Evolutionary conservation across 2,329 filamentous ascomycete species (phyloP).

Genomic region (Thielaviopsis musarum): DNA sequence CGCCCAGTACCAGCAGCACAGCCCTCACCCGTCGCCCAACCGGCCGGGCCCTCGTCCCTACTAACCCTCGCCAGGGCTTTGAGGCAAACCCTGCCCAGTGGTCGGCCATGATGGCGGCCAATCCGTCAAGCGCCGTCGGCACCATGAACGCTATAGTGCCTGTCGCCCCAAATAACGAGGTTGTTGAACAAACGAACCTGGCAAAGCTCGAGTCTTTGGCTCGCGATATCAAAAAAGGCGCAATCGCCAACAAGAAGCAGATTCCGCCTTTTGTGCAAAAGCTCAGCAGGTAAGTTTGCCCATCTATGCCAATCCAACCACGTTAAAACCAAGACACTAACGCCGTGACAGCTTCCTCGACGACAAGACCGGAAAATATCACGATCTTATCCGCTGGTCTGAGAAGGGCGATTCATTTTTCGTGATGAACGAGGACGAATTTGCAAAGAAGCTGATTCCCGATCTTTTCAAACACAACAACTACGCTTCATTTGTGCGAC

Average conservation of each 20-base stretch:
- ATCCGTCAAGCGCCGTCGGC: constrained; percentile 6
- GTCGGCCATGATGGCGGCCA: constrained; percentile 9
- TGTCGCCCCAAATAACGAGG: constrained; percentile 7
- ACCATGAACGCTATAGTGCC: constrained; percentile 5
- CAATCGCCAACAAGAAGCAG: constrained; percentile 78
- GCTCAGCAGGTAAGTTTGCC: constrained; percentile 64
- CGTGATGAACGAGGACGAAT: constrained; percentile 92
- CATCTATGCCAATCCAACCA: constrained; percentile 3
- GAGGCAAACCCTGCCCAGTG: constrained; percentile 20
- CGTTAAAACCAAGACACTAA: constrained; percentile 14
- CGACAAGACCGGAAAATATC: constrained; percentile 58
- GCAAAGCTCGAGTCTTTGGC: constrained; percentile 68
- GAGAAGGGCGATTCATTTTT: constrained; percentile 94
- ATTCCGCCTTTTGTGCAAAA: constrained; percentile 98
- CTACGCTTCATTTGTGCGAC: constrained; percentile 88
- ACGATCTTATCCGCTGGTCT: constrained; percentile 91
- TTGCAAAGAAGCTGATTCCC: constrained; percentile 89
- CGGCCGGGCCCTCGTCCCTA: constrained; percentile 33
- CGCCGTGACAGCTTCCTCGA: constrained; percentile 65
- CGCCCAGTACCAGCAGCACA: constrained; percentile 25
- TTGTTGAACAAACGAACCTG: constrained; percentile 48
- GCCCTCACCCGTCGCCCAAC: constrained; percentile 35
- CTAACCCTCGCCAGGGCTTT: constrained; percentile 23
- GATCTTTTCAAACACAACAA: constrained; percentile 99
- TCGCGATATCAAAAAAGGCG: constrained; percentile 67